Evolutionary conservation across 1,284 basidiomycete genomes (phyloP), one percentile per base, ranked within the genome.

Genomic region (Blastosporella zonata): DNA sequence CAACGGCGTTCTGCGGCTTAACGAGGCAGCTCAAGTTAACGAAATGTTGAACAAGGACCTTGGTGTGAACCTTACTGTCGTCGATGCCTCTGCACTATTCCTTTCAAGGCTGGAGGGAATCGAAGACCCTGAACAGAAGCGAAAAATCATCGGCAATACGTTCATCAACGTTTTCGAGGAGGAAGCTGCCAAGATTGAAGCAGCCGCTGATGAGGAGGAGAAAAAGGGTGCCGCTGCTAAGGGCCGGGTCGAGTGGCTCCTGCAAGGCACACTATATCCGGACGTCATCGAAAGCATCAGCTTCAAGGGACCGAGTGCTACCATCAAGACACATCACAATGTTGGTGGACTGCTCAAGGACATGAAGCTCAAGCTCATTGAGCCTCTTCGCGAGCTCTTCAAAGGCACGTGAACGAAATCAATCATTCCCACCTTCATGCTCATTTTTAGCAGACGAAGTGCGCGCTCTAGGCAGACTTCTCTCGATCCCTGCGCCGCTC

Each of bases 271-370:
- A 0, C 81, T 99, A 8, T 99, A 99, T 71, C 97, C 97, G 2
- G 97, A 99, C 65, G 97, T 99, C 39, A 99, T 99, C 65, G 97
- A 99, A 75, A 93, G 89, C 62, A 98, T 99, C 74, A 94, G 90
- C 70, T 99, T 99, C 84, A 99, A 99, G 72, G 97, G 97, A 2
- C 97, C 97, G 1, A 93, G 90, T 58, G 97, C 97, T 38, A 99
- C 96, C 13, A 99, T 99, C 78, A 99, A 99, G 79, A 98, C 97
- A 7, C 97, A 99, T 67, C 97, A 99, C 70, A 99, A 99, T 62
- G 97, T 99, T 55, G 97, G 97, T 25, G 97, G 97, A 8, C 74
- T 99, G 39, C 75, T 99, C 53, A 92, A 91, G 63, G 88, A 99
- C 68, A 99, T 99, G 97, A 98, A 97, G 71, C 79, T 99, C 58